Evolutionary conservation across 1,284 basidiomycete genomes (phyloP).

Genomic region (Ceratobasidium sp.): DNA sequence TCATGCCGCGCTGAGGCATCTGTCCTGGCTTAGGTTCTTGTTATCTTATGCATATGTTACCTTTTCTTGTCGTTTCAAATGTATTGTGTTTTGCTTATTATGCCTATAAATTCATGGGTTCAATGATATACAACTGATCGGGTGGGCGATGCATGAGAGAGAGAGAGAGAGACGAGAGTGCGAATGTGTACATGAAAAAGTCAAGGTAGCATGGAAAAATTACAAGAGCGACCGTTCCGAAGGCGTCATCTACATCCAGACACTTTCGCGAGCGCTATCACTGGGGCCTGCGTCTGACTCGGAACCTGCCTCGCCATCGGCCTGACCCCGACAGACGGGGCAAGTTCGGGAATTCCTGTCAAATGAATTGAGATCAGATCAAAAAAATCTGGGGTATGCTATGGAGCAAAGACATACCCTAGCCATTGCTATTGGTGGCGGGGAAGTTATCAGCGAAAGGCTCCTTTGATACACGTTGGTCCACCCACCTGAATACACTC

Average conservation of each 20-base stretch:
- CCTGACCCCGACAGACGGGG: constrained; percentile 44
- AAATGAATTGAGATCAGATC: constrained; percentile 15
- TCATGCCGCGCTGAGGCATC: not conserved
- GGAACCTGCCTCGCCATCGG: constrained; percentile 20
- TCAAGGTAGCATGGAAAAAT: not conserved
- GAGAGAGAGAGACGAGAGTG: not conserved
- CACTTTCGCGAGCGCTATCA: not conserved
- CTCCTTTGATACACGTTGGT: not conserved
- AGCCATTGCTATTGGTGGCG: constrained; percentile 42
- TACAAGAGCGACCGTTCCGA: not conserved
- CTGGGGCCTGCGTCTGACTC: constrained; percentile 27
- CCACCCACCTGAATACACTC: constrained; percentile 45
- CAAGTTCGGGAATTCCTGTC: constrained; percentile 41
- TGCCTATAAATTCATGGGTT: constrained; percentile 15
- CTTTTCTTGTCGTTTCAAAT: not conserved
- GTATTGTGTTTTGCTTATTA: not conserved
- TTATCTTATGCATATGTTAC: not conserved
- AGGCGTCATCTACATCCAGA: constrained; percentile 18
- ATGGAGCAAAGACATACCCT: constrained; percentile 7
- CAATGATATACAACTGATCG: constrained; percentile 12
- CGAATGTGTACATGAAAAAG: not conserved
- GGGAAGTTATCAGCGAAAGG: not conserved
- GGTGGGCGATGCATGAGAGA: not conserved
- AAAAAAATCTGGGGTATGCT: not conserved
- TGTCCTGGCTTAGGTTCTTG: not conserved